A percentile compares a stretch with the other conserved stretches of the same genome.
phyloP scores from a whole-genome alignment of 345 rosid species.

The Eucalyptus erythrocorys region DNA sequence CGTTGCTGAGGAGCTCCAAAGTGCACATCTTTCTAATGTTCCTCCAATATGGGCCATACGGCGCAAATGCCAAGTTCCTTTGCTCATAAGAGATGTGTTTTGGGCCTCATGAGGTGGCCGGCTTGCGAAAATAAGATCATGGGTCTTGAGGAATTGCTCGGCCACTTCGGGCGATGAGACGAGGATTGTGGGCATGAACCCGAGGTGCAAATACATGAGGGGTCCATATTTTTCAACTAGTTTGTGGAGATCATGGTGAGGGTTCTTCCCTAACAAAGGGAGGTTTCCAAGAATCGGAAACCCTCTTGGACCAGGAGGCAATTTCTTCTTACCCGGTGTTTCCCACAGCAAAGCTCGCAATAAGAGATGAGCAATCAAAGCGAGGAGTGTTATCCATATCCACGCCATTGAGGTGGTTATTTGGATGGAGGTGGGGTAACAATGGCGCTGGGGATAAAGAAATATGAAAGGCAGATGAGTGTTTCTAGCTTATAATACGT shows the following conservation, averaged over 20 bases:
- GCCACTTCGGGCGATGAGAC: slow-evolving; percentile 34
- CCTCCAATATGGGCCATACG: slow-evolving; percentile 31
- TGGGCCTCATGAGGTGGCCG: slow-evolving; percentile 8
- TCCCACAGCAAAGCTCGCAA: slow-evolving; percentile 8
- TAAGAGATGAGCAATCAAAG: background rate
- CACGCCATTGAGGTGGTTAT: background rate
- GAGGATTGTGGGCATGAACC: slow-evolving; percentile 12
- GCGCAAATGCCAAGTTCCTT: background rate
- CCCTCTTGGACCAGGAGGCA: slow-evolving; percentile 33
- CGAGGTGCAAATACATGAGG: slow-evolving; percentile 19
- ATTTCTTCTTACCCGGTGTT: slow-evolving; percentile 6
- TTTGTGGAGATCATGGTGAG: slow-evolving; percentile 18
- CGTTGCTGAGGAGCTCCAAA: slow-evolving; percentile 15
- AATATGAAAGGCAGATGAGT: no score
- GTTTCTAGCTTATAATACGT: no score
- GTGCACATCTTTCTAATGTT: slow-evolving; percentile 30
- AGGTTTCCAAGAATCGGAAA: slow-evolving; percentile 23
- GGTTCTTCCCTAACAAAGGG: slow-evolving; percentile 8
- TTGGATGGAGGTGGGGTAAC: background rate
- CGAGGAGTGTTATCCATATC: background rate
- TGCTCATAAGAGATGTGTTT: slow-evolving; percentile 7
- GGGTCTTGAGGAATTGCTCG: slow-evolving; percentile 20
- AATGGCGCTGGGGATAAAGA: no score
- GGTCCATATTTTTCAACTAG: slow-evolving; percentile 22
- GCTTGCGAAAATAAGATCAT: slow-evolving; percentile 25